Base-by-base conservation (phyloP, 306 rosid species). In the Citrullus mucosospermus region DNA sequence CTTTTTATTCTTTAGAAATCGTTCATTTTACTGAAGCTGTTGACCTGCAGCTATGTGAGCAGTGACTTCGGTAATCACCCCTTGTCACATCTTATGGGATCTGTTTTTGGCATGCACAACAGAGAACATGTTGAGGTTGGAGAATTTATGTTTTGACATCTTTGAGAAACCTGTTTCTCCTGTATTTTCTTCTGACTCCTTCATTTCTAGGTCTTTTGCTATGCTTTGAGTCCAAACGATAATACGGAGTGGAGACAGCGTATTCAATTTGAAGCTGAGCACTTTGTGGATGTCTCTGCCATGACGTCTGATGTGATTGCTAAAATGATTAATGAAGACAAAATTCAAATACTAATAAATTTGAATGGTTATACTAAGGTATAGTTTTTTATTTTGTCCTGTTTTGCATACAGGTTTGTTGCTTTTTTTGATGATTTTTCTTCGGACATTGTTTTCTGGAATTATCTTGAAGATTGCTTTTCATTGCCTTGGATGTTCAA, bases 311-410 rank as follows among this genome's bases (percentile, higher is more conserved):
- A 96, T 85, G 81, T 77, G 89, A 91, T 96, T 57, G 93, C 99
- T 60, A 96, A 93, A 87, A 53, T 92, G 93, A 91, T 96, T 75
- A 91, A 89, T 12, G 93, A 88, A 78, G 90, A 92, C 80, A 90
- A 91, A 82, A 96, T 96, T 79, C 98, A 96, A 78, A 81, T 96
- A 41, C 90, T 96, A 78, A 87, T 96, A 79, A 96, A 96, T 83
- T 97, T 96, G 73, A 96, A 96, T 87, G 99, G 99, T 28, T 96
- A 96, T 86, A 96, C 99, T 28, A 96, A 96, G 98, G 99, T 92
- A 80, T 79, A 48, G 46, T 30, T 78, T 51, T 61, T n/a, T 8
- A 20, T 44, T 70, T 13, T 70, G 30, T 51, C 56, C 48, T 78
- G 75, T 77, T n/a, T 69, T 77, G 38, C 8, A 14, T 25, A 2